Evolutionary conservation across 768 basidiomycete genomes (phyloP).

Genomic region (Arthromyces matolae): DNA sequence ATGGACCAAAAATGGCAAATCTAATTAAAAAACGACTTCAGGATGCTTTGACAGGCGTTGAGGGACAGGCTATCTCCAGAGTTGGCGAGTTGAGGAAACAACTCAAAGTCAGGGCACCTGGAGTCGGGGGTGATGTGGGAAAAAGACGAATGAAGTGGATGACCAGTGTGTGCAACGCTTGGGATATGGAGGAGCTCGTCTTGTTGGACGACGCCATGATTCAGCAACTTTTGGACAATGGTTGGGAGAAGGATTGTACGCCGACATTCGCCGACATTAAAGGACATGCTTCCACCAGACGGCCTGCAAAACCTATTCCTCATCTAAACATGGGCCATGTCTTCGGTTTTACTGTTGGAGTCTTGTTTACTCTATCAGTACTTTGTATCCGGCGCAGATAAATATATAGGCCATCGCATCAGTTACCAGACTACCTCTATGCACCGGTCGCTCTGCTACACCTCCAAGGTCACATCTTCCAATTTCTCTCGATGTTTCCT

Average conservation of each 20-base stretch:
- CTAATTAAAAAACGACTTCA: constrained; percentile 72
- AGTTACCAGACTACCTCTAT: too few relatives aligned
- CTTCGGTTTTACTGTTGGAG: constrained; percentile 42
- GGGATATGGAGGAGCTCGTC: constrained; percentile 81
- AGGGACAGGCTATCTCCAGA: constrained; percentile 74
- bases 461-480: too few relatives aligned
- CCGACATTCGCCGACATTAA: constrained; percentile 42
- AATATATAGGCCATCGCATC: constrained; percentile 7
- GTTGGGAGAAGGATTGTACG: constrained; percentile 72
- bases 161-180: constrained; percentile 78
- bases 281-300: constrained; percentile 17
- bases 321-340: constrained; percentile 27
- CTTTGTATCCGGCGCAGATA: constrained; percentile 27
- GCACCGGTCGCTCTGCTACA: too few relatives aligned
- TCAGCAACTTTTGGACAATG: constrained; percentile 66
- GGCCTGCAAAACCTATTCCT: constrained; percentile 8
- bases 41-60: constrained; percentile 59
- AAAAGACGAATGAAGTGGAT: constrained; percentile 91
- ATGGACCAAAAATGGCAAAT: constrained; percentile 87
- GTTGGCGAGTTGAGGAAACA: constrained; percentile 71
- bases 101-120: constrained; percentile 78
- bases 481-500: too few relatives aligned
- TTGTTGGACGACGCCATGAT: constrained; percentile 64
- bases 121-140: constrained; percentile 74
- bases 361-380: constrained; percentile 27